phyloP scores from a whole-genome alignment of 306 rosid genomes.

The Quercus parvula region DNA sequence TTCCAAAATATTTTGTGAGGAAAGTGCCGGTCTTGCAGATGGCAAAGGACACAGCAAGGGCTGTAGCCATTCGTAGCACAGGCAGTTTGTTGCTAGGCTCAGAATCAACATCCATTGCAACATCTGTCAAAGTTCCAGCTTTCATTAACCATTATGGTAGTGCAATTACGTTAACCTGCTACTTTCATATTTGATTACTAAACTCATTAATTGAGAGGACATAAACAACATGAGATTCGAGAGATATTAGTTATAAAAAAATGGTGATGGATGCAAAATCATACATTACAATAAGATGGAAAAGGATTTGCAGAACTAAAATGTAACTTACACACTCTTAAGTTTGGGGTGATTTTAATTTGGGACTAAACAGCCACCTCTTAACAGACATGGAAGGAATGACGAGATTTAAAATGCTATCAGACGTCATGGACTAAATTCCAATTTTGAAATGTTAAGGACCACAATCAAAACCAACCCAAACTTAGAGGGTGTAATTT shows the following conservation, averaged over 20 bases:
- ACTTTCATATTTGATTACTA: not conserved
- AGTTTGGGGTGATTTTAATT: too few relatives aligned
- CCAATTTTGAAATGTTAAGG: too few relatives aligned
- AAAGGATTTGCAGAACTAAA: not conserved
- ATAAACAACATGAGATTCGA: not conserved
- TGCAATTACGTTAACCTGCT: not conserved
- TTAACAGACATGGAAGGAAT: too few relatives aligned
- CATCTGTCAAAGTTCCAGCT: conserved; percentile 23
- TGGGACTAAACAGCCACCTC: too few relatives aligned
- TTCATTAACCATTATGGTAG: not conserved
- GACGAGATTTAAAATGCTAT: too few relatives aligned
- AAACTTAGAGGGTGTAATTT: too few relatives aligned
- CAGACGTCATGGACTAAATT: too few relatives aligned
- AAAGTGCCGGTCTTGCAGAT: conserved; percentile 45
- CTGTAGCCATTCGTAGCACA: conserved; percentile 31
- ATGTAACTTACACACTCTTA: not conserved
- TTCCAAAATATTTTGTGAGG: conserved; percentile 33
- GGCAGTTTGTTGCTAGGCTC: conserved; percentile 34
- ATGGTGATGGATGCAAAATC: not conserved
- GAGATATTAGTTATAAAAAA: not conserved
- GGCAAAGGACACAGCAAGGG: conserved; percentile 42
- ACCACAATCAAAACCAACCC: too few relatives aligned
- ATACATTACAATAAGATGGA: not conserved
- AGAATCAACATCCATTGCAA: conserved; percentile 5
- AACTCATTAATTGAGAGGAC: not conserved